These are phyloP conservation scores for Teunomyces kruisii DNA, from an alignment of 805 yeast genomes.

Conservation along the genomic window DNA sequence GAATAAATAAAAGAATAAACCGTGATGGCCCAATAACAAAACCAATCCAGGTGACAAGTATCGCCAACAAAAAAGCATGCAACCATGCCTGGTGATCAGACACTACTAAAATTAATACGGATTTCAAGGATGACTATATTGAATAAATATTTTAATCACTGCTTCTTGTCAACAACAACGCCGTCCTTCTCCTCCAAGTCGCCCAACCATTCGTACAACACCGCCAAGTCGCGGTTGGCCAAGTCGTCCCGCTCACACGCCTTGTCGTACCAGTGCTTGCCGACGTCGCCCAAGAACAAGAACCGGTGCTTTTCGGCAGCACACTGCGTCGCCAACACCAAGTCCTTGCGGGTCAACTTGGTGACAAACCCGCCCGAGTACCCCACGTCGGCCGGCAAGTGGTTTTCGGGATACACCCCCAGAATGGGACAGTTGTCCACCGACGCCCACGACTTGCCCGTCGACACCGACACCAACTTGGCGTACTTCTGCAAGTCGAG, in stretches of 20 bases:
- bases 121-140: too few species aligned
- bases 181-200: slow-evolving; percentile 26
- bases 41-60: too few species aligned
- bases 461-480: slow-evolving; percentile 49
- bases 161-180: neutral
- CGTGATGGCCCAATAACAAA: too few species aligned
- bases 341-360: slow-evolving; percentile 45
- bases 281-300: slow-evolving; percentile 38
- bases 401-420: slow-evolving; percentile 41
- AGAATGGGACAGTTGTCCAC: slow-evolving; percentile 56
- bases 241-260: slow-evolving; percentile 43
- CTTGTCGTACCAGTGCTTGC: slow-evolving; percentile 41
- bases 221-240: slow-evolving; percentile 42
- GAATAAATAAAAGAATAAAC: too few species aligned
- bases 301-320: slow-evolving; percentile 35
- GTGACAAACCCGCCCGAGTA: slow-evolving; percentile 51
- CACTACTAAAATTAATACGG: too few species aligned
- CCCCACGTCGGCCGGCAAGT: slow-evolving; percentile 45
- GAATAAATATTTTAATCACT: too few species aligned
- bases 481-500: slow-evolving; percentile 48
- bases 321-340: slow-evolving; percentile 41
- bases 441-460: slow-evolving; percentile 56
- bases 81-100: too few species aligned
- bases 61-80: too few species aligned
- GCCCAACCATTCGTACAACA: slow-evolving; percentile 44